phyloP scores from a whole-genome alignment of 768 basidiomycete genomes.

The Pleurotus cornucopiae region DNA sequence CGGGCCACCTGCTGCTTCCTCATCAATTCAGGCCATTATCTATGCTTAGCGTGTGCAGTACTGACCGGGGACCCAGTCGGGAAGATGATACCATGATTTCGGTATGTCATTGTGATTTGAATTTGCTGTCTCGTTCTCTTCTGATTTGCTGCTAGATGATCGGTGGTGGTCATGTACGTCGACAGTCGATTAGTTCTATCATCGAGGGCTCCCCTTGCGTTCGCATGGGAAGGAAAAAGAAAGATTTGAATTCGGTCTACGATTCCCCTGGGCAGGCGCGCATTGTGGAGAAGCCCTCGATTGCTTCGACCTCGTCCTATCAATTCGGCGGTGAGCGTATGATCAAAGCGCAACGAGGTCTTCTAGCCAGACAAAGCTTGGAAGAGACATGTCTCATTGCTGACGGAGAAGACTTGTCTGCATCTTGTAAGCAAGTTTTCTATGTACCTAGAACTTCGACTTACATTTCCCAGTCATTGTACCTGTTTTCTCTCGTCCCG shows the following conservation, averaged over 20 bases:
- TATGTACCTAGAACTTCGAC: slow-evolving; percentile 2
- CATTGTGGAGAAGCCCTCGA: slow-evolving; percentile 61
- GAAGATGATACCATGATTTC: slow-evolving; percentile 85
- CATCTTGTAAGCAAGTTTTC: slow-evolving; percentile 51
- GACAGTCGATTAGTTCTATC: slow-evolving; percentile 60
- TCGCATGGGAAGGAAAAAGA: slow-evolving; percentile 47
- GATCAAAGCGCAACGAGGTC: slow-evolving; percentile 58
- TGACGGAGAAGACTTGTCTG: slow-evolving; percentile 58
- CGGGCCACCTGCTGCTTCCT: slow-evolving; percentile 35
- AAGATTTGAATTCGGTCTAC: slow-evolving; percentile 23
- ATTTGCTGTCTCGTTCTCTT: not conserved
- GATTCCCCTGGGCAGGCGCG: slow-evolving; percentile 42
- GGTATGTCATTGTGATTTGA: slow-evolving; percentile 32
- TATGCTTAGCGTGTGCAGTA: slow-evolving; percentile 46
- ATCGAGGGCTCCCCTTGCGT: slow-evolving; percentile 71
- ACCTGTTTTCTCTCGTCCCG: slow-evolving; percentile 62
- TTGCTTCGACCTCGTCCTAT: slow-evolving; percentile 58
- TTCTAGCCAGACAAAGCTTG: slow-evolving; percentile 61
- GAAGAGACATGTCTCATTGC: slow-evolving; percentile 64
- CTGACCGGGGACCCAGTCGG: slow-evolving; percentile 42
- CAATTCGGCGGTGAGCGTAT: slow-evolving; percentile 67
- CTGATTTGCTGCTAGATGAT: slow-evolving; percentile 52
- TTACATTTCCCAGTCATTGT: slow-evolving; percentile 16
- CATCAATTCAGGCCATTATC: slow-evolving; percentile 63
- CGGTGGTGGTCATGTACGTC: slow-evolving; percentile 71